Conservation (phyloP, 768 basidiomycete species). For the Thelephora aurantiotincta region DNA sequence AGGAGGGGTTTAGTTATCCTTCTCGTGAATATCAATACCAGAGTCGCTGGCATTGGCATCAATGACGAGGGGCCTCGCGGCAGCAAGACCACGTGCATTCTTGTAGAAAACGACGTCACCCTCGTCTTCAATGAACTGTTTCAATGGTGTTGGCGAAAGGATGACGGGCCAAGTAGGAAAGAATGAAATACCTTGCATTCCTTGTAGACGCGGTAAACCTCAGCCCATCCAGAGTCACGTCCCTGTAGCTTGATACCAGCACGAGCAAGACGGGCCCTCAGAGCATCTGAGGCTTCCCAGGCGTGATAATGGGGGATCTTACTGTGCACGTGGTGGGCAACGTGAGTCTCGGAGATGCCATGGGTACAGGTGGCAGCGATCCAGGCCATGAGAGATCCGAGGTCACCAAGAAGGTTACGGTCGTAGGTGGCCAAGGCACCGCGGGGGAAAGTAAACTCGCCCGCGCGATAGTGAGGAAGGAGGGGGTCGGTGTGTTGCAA, state of each 20-base stretch:
- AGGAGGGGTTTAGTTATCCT: constrained; percentile 6
- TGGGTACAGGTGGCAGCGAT: constrained; percentile 77
- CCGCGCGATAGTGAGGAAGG: constrained; percentile 84
- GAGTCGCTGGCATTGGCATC: constrained; percentile 50
- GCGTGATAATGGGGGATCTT: constrained; percentile 96
- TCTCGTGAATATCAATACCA: constrained; percentile 39
- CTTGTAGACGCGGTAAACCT: constrained; percentile 62
- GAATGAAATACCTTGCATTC: constrained; percentile 49
- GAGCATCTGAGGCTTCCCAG: constrained; percentile 84
- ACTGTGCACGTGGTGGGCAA: constrained; percentile 82
- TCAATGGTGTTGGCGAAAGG: too few relatives aligned
- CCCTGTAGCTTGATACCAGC: constrained; percentile 53
- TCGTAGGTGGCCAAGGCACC: constrained; percentile 90
- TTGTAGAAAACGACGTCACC: constrained; percentile 88
- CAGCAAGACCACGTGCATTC: constrained; percentile 69
- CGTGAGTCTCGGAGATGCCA: constrained; percentile 91
- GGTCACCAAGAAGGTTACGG: constrained; percentile 64
- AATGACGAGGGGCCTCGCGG: constrained; percentile 48
- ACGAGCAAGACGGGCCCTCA: constrained; percentile 57
- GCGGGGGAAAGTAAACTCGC: constrained; percentile 85
- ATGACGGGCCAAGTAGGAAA: too few relatives aligned
- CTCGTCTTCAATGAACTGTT: constrained; percentile 83
- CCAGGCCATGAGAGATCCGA: constrained; percentile 70
- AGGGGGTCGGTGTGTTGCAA: constrained; percentile 95
- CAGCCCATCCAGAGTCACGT: constrained; percentile 65